Conservation (phyloP, 257 asterid species). For the Scutellaria galericulata region DNA sequence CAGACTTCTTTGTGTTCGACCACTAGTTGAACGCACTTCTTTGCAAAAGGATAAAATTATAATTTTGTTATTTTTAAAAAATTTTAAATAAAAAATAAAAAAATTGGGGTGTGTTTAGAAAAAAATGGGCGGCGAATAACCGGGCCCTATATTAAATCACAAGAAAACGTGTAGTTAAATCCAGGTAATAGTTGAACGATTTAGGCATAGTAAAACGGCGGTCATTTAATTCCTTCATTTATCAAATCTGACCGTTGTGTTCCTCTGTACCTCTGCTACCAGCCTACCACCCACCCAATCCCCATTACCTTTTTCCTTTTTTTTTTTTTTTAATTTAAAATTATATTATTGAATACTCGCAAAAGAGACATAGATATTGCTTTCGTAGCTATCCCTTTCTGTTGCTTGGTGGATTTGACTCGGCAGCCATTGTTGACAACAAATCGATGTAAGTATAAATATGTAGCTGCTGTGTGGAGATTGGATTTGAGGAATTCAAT, state of each 20-base stretch:
- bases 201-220: constrained; percentile 17
- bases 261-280: neutral
- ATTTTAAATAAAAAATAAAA: too few relatives aligned
- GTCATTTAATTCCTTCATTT: constrained; percentile 27
- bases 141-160: too few relatives aligned
- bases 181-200: too few relatives aligned
- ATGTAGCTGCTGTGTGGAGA: constrained; percentile 12
- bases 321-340: neutral
- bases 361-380: neutral
- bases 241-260: constrained; percentile 28
- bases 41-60: too few relatives aligned
- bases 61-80: too few relatives aligned
- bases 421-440: constrained; percentile 46
- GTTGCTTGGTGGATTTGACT: constrained; percentile 31
- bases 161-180: too few relatives aligned
- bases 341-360: neutral
- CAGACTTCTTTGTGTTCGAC: too few relatives aligned
- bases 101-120: too few relatives aligned
- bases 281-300: constrained; percentile 26
- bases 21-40: too few relatives aligned
- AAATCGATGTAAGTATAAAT: neutral
- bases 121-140: too few relatives aligned
- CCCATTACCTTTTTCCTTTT: neutral
- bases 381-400: constrained; percentile 10
- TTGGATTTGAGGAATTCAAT: constrained; percentile 3